phyloP scores from a whole-genome alignment of 352 stramenopile genomes.

The Globisporangium camurandrum region DNA sequence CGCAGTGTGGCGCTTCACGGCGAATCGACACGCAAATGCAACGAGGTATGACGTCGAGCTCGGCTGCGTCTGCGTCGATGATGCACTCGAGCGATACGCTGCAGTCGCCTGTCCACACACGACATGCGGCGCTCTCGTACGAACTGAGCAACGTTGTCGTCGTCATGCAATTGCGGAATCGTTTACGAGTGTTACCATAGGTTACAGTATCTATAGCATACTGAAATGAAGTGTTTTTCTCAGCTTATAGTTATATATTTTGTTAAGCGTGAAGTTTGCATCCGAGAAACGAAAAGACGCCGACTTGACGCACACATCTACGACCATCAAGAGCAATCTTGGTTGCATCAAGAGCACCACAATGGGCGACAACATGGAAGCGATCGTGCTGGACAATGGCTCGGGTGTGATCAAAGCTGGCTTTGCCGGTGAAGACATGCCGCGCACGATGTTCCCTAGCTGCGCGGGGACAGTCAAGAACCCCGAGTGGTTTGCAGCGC shows the following conservation, averaged over 20 bases:
- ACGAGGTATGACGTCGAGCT: slow-evolving; percentile 16
- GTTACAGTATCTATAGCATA: background rate
- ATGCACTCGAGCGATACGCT: slow-evolving; percentile 20
- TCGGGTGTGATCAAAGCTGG: slow-evolving; percentile 77
- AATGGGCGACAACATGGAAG: slow-evolving; percentile 33
- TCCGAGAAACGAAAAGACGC: background rate
- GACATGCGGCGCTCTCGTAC: slow-evolving; percentile 28
- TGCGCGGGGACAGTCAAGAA: slow-evolving; percentile 70
- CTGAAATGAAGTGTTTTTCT: background rate
- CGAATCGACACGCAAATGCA: slow-evolving; percentile 4
- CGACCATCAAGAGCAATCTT: background rate
- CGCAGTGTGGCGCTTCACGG: background rate
- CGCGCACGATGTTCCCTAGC: slow-evolving; percentile 59
- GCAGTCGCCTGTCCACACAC: slow-evolving; percentile 33
- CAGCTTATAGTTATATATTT: background rate
- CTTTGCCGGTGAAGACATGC: slow-evolving; percentile 80
- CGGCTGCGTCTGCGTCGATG: slow-evolving; percentile 14
- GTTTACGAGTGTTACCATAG: too few relatives aligned
- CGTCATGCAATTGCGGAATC: too few relatives aligned
- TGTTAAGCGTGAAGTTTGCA: background rate
- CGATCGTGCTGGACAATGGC: slow-evolving; percentile 85
- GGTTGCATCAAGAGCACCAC: background rate
- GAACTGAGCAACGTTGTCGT: too few relatives aligned
- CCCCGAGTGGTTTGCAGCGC: slow-evolving; percentile 68
- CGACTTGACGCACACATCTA: background rate